These are phyloP conservation scores for Globisporangium canariense DNA, from an alignment of 352 stramenopile genomes.

Conservation along the genomic window DNA sequence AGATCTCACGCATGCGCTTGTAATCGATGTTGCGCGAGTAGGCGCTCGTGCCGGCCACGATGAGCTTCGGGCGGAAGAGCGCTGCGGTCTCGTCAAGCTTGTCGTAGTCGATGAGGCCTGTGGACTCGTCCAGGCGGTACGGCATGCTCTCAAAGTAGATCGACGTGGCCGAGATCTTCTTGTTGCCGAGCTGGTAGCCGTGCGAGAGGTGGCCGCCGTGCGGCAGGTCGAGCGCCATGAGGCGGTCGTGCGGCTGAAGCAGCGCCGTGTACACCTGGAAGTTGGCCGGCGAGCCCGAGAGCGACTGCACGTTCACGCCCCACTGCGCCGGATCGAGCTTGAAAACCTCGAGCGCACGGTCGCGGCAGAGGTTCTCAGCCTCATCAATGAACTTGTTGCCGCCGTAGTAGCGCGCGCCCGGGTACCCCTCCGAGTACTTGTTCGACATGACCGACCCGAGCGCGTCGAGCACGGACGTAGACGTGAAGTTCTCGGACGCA, in stretches of 20 bases:
- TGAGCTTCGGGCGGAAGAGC: constrained; percentile 96
- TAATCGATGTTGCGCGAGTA: constrained; percentile 99
- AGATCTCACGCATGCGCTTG: constrained; percentile 97
- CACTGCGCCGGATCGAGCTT: constrained; percentile 94
- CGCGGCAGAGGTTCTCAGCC: constrained; percentile 97
- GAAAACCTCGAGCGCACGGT: constrained; percentile 96
- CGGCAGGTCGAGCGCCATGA: constrained; percentile 98
- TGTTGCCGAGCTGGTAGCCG: constrained; percentile 97
- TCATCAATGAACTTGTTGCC: constrained; percentile 99
- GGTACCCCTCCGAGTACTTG: constrained; percentile 99
- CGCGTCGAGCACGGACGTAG: constrained; percentile 95
- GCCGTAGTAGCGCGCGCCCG: constrained; percentile 93
- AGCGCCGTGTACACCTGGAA: constrained; percentile 99
- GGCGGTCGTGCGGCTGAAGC: constrained; percentile 97
- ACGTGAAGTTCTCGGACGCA: constrained; percentile 99
- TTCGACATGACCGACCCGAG: constrained; percentile 99
- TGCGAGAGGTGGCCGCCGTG: constrained; percentile 98
- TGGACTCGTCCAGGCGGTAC: constrained; percentile 96
- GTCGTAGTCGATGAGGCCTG: constrained; percentile 99
- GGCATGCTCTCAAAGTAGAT: constrained; percentile 99
- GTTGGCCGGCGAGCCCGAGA: constrained; percentile 98
- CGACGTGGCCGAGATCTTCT: constrained; percentile 99
- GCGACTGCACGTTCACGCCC: constrained; percentile 97
- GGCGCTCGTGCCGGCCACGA: constrained; percentile 97
- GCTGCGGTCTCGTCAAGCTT: constrained; percentile 93